Base-by-base conservation (phyloP, 192 early-diverging fungal species). In the Coemansia sp. region DNA sequence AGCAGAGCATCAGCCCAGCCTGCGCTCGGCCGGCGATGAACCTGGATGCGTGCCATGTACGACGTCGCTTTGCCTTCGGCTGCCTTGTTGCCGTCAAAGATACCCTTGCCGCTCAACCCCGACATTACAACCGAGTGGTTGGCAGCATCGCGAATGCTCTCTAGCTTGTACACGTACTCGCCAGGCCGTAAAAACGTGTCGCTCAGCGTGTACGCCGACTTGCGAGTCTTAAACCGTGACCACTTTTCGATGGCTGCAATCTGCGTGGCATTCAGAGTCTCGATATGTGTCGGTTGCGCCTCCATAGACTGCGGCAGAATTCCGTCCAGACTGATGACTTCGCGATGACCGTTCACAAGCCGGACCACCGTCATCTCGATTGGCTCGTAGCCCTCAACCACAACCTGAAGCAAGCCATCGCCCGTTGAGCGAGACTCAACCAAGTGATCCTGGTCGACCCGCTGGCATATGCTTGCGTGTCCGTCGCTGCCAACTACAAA, bases 101-200 rank as follows among this genome's bases (percentile, higher is more conserved):
- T 44, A 5, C 61, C 52, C 42, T 55, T 63, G 14, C 25, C 51
- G n/a, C 52, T 21, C 42, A 48, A 20, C 6, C 53, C 44, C 6
- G 72, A 48, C 65, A 72, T 60, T 5, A 49, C 24, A 5, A 67
- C 70, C 5, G 70, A 67, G 49, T 76, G 73, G 64, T 76, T 81
- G 57, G 73, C 73, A 6, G 69, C 70, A 25, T 76, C 73, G 17
- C 70, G 69, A 4, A 73, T 63, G 52, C 64, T 63, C 37, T 70
- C 70, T 4, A 82, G 64, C 64, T 70, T 67, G 64, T 76, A 76
- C 40, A 82, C 70, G 4, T 82, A 76, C 54, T 82, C 73, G 25
- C 79, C 79, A 2, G 79, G 49, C 15, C 62, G 70, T 40, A 68
- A 38, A 56, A 76, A 76, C 18, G 70, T 68, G 58, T 82, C 79